These are phyloP conservation scores for Arbutus unedo DNA, from an alignment of 148 eudicot genomes.

Conservation along the genomic window DNA sequence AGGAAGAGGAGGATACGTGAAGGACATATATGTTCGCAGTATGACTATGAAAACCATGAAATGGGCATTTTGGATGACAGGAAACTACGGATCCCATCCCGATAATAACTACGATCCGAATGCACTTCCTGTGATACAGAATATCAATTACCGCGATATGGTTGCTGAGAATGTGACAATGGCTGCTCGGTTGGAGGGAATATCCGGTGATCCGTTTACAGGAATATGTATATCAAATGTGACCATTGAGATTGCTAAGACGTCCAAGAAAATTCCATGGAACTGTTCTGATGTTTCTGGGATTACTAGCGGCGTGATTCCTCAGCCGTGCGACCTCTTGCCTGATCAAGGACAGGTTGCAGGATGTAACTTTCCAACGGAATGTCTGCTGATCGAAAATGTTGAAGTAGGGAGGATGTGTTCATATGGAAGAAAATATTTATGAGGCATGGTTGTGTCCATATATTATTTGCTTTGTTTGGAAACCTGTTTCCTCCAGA, in stretches of 20 bases:
- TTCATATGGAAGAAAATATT: conserved; percentile 32
- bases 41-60: conserved; percentile 84
- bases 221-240: conserved; percentile 88
- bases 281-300: conserved; percentile 68
- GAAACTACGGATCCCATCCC: conserved; percentile 82
- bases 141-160: conserved; percentile 77
- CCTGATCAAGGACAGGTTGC: conserved; percentile 40
- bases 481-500: conserved; percentile 2
- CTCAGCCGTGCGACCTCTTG: conserved; percentile 60
- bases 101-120: conserved; percentile 71
- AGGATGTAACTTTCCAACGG: conserved; percentile 62
- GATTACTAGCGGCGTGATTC: conserved; percentile 62
- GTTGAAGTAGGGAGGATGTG: conserved; percentile 53
- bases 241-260: conserved; percentile 54
- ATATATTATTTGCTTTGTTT: not conserved
- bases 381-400: conserved; percentile 55
- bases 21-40: conserved; percentile 70
- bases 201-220: conserved; percentile 70
- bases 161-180: conserved; percentile 73
- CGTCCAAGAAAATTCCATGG: conserved; percentile 72
- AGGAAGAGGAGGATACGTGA: conserved; percentile 85
- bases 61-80: conserved; percentile 93
- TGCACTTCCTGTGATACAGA: conserved; percentile 63
- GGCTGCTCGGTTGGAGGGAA: conserved; percentile 78
- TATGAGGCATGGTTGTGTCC: conserved; percentile 5